Evolutionary conservation across 2,329 filamentous ascomycete genomes (phyloP).

Genomic region (Fusarium sp.): DNA sequence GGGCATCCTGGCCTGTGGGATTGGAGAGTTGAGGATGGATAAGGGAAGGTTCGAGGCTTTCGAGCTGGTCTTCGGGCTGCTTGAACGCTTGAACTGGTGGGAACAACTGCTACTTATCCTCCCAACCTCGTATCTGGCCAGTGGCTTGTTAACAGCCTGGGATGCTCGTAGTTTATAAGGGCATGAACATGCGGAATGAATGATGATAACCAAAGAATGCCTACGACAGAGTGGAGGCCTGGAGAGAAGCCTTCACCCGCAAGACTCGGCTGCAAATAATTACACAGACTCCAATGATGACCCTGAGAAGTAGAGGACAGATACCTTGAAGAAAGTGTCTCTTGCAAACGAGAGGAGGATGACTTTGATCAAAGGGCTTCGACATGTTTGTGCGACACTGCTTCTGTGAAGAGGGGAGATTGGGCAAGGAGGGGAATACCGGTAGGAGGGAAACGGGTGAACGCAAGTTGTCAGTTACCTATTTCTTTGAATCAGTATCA

Average conservation of each 20-base stretch:
- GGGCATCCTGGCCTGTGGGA: background rate
- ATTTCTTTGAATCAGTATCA: no score
- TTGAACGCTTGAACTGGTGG: background rate
- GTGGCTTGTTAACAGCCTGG: background rate
- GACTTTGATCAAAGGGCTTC: background rate
- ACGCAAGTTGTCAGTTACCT: no score
- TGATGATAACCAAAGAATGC: background rate
- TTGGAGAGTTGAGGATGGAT: background rate
- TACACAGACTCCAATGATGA: background rate
- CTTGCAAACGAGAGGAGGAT: background rate
- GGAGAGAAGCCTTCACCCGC: background rate
- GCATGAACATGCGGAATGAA: background rate
- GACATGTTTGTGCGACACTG: background rate
- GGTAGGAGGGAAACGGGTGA: no score
- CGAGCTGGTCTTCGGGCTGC: background rate
- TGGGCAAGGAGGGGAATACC: no score
- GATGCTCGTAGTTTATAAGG: background rate
- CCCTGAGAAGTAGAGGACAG: background rate
- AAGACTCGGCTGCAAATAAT: background rate
- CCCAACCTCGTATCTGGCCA: slow-evolving; percentile 2
- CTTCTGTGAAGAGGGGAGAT: no score
- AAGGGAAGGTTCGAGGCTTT: background rate
- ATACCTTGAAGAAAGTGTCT: background rate
- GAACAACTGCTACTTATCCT: background rate
- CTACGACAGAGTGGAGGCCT: background rate